A percentile compares a stretch with the other conserved stretches of the same genome.
These are phyloP conservation scores for Zymoseptoria tritici DNA, from an alignment of 2,329 filamentous ascomycete genomes.

Conservation along the genomic window DNA sequence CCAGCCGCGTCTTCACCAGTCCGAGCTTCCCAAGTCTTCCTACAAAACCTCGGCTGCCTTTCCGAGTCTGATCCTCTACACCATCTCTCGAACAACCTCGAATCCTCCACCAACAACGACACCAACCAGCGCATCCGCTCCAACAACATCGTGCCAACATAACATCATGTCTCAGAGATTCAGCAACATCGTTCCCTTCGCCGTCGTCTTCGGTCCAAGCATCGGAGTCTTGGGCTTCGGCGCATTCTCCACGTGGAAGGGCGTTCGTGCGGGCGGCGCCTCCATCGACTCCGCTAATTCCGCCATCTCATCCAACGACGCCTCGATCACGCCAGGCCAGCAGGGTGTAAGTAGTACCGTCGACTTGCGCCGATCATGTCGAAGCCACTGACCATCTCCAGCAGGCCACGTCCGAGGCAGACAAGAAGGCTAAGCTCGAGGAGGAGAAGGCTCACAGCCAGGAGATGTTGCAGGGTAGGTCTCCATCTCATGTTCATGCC, in stretches of 20 bases:
- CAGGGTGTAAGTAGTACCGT: not conserved
- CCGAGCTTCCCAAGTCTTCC: not conserved
- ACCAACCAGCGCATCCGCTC: not conserved
- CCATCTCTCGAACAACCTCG: not conserved
- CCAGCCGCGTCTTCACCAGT: not conserved
- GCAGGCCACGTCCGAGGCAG: not conserved
- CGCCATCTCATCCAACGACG: not conserved
- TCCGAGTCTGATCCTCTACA: not conserved
- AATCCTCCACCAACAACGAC: not conserved
- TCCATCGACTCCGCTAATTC: not conserved
- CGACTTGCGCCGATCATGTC: not conserved
- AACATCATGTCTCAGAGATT: not conserved
- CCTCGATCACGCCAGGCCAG: not conserved
- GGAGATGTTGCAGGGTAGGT: not conserved
- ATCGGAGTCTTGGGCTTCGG: not conserved
- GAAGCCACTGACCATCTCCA: not conserved
- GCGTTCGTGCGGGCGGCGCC: not conserved
- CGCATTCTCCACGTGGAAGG: not conserved
- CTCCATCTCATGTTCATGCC: not conserved
- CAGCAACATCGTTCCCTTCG: not conserved
- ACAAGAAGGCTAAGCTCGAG: not conserved
- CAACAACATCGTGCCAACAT: not conserved
- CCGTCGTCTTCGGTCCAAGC: not conserved
- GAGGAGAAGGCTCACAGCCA: not conserved
- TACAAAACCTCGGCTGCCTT: not conserved